phyloP scores from a whole-genome alignment of 441 rosid genomes.

The Metrosideros polymorpha region DNA sequence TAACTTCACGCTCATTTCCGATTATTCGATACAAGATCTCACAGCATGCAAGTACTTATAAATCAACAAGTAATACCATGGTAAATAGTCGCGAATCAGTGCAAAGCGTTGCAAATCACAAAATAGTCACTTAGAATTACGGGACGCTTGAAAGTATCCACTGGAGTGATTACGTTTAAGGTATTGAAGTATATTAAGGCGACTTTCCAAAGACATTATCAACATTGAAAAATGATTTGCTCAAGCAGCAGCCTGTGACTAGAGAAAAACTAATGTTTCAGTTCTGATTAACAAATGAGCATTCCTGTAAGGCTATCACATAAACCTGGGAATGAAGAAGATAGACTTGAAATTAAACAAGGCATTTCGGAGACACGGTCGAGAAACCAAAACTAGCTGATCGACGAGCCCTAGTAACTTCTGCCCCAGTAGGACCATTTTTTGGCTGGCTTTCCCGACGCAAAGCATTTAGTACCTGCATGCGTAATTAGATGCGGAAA shows the following conservation, averaged over 20 bases:
- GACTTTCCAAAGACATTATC: neutral
- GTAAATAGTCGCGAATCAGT: neutral
- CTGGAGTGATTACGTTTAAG: neutral
- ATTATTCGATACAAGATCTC: neutral
- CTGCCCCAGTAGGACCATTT: conserved; percentile 98
- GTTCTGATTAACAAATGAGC: neutral
- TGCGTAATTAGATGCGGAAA: neutral
- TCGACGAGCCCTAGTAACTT: conserved; percentile 43
- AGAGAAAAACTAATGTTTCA: neutral
- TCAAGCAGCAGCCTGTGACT: neutral
- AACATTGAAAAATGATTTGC: neutral
- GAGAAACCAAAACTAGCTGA: neutral
- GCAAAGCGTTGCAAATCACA: neutral
- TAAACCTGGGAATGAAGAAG: neutral
- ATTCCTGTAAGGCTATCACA: neutral
- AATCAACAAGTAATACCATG: neutral
- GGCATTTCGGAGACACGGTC: neutral
- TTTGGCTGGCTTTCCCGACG: conserved; percentile 85
- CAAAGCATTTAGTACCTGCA: conserved; percentile 80
- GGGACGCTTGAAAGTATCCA: neutral
- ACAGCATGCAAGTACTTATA: neutral
- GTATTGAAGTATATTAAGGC: neutral
- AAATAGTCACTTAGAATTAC: neutral
- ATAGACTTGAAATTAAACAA: neutral
- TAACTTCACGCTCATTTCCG: neutral